phyloP scores from a whole-genome alignment of 1,139 yeast species.

The Saccharomyces uvarum region DNA sequence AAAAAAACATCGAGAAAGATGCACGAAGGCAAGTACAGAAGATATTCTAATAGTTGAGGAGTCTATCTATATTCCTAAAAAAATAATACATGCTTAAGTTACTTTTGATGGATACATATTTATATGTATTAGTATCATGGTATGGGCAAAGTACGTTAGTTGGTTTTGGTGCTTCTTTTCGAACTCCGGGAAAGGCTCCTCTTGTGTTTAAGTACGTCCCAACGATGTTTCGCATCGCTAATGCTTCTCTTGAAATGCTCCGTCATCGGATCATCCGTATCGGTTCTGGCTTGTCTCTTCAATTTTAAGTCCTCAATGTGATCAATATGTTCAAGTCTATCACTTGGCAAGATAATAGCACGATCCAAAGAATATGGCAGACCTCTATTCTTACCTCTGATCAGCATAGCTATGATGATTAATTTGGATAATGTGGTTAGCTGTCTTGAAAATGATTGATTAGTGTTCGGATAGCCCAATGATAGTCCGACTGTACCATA shows the following conservation, averaged over 20 bases:
- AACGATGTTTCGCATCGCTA: neutral
- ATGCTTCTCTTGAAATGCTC: neutral
- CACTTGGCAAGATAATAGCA: constrained; percentile 82
- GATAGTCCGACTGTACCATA: constrained; percentile 94
- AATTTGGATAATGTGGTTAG: constrained; percentile 71
- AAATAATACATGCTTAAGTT: neutral
- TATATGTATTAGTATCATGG: neutral
- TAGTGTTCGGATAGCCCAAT: constrained; percentile 63
- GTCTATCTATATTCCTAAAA: neutral
- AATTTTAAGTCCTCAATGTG: constrained; percentile 45
- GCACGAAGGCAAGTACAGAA: neutral
- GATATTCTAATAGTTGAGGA: neutral
- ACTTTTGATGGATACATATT: neutral
- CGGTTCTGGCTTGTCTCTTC: constrained; percentile 2
- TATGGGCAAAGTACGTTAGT: neutral
- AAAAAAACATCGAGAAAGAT: neutral
- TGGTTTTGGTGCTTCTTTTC: neutral
- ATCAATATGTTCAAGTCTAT: constrained; percentile 61
- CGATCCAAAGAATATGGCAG: constrained; percentile 89
- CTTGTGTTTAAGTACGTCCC: neutral
- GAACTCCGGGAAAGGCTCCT: neutral
- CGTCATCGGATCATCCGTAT: neutral
- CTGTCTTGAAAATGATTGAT: constrained; percentile 65
- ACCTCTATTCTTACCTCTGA: constrained; percentile 96
- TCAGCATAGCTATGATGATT: constrained; percentile 79